Percentiles rank a stretch among this genome's conserved stretches.
phyloP scores from a whole-genome alignment of 345 rosid genomes.

The Ceriops tagal region DNA sequence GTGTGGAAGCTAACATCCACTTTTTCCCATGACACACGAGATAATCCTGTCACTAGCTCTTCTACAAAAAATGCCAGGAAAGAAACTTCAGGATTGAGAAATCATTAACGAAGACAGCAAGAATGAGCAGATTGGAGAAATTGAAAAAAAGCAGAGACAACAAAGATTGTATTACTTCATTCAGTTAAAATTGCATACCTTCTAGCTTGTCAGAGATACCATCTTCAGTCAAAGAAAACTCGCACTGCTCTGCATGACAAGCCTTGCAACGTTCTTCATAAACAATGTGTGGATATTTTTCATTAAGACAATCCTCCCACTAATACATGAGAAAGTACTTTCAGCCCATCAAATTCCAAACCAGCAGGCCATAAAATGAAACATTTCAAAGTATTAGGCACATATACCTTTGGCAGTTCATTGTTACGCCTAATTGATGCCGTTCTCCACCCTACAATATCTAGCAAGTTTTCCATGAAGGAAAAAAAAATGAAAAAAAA shows the following conservation, averaged over 20 bases:
- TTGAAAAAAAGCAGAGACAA: no score
- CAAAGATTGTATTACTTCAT: no score
- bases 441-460: conserved; percentile 97
- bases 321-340: conserved; percentile 21
- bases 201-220: conserved; percentile 58
- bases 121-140: neutral
- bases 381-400: conserved; percentile 6
- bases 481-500: conserved; percentile 25
- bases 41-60: conserved; percentile 71
- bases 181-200: conserved; percentile 43
- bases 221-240: conserved; percentile 36
- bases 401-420: conserved; percentile 78
- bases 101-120: neutral
- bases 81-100: neutral
- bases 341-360: conserved; percentile 4
- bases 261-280: conserved; percentile 87
- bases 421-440: conserved; percentile 77
- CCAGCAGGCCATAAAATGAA: conserved; percentile 1
- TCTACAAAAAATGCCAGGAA: conserved; percentile 43
- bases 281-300: conserved; percentile 86
- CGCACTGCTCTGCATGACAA: conserved; percentile 40
- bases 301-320: conserved; percentile 70
- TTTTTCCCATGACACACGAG: conserved; percentile 92
- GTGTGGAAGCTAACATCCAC: conserved; percentile 88
- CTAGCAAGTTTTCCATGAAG: conserved; percentile 44